Percentiles rank a stretch among this genome's conserved stretches.
Evolutionary conservation across 352 stramenopile species (phyloP).

Genomic region (Globisporangium middletonii): DNA sequence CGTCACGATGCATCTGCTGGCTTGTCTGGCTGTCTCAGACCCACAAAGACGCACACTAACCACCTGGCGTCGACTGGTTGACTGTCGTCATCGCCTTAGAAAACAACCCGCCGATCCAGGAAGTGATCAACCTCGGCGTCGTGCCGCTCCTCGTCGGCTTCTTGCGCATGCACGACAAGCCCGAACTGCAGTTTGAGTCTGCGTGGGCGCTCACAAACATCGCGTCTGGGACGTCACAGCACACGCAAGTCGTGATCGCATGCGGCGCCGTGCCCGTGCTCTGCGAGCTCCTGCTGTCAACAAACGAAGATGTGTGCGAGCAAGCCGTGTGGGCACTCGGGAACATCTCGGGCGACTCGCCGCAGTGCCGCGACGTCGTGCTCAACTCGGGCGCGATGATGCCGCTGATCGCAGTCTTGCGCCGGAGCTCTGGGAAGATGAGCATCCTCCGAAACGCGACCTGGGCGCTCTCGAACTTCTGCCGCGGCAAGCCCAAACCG

Average conservation of each 20-base stretch:
- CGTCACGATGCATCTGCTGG: not conserved
- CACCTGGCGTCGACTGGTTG: not conserved
- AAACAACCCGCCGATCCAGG: constrained; percentile 98
- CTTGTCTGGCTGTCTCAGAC: too few relatives aligned
- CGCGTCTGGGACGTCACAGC: constrained; percentile 95
- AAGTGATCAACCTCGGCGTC: constrained; percentile 97
- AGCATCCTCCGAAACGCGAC: constrained; percentile 98
- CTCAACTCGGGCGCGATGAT: constrained; percentile 90
- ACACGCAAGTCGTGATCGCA: constrained; percentile 98
- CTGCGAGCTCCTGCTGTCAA: constrained; percentile 91
- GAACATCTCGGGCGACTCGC: constrained; percentile 99
- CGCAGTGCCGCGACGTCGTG: constrained; percentile 95
- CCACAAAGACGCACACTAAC: not conserved
- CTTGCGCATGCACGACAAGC: constrained; percentile 93
- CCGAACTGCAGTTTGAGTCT: constrained; percentile 95
- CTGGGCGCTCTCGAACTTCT: constrained; percentile 99
- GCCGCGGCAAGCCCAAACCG: constrained; percentile 83
- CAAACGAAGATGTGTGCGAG: constrained; percentile 83
- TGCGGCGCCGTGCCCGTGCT: constrained; percentile 97
- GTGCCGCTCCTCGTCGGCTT: constrained; percentile 98
- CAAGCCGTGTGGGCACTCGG: constrained; percentile 97
- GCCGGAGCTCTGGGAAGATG: constrained; percentile 43
- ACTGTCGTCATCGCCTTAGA: constrained; percentile 38
- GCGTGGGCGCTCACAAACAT: constrained; percentile 99
- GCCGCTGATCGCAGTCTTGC: constrained; percentile 63